Percentiles rank a stretch among this genome's conserved stretches.
phyloP scores from a whole-genome alignment of 2,329 filamentous ascomycete species.

The Chaetomium globosum region DNA sequence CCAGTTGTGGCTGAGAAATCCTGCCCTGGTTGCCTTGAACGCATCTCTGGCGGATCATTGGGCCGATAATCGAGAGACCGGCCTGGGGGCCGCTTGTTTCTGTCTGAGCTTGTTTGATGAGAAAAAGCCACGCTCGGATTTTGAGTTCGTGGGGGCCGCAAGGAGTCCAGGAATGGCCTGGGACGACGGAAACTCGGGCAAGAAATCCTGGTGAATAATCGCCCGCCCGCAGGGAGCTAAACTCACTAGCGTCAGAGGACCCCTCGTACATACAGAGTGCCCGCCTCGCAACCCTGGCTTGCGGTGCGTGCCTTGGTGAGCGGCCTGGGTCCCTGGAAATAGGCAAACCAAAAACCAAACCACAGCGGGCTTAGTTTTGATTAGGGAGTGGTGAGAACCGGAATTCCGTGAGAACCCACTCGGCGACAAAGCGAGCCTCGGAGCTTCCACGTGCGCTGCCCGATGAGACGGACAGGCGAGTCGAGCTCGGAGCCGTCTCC shows the following conservation, averaged over 20 bases:
- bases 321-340: no score
- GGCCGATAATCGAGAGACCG: constrained; percentile 3
- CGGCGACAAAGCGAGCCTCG: neutral
- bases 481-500: neutral
- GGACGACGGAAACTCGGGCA: neutral
- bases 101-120: constrained; percentile 1
- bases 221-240: constrained; percentile 22
- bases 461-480: neutral
- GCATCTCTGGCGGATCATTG: neutral
- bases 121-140: neutral
- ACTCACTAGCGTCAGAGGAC: neutral
- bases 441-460: neutral
- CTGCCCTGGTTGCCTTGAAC: no score
- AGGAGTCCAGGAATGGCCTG: no score
- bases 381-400: no score
- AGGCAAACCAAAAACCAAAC: no score
- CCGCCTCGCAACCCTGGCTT: no score
- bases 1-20: neutral
- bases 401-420: neutral
- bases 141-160: neutral
- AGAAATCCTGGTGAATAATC: constrained; percentile 6
- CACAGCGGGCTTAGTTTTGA: no score
- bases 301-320: neutral
- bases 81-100: neutral
- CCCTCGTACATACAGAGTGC: no score